Base-by-base conservation (phyloP, 495 filamentous ascomycete species). In the Aspergillus campestris region DNA sequence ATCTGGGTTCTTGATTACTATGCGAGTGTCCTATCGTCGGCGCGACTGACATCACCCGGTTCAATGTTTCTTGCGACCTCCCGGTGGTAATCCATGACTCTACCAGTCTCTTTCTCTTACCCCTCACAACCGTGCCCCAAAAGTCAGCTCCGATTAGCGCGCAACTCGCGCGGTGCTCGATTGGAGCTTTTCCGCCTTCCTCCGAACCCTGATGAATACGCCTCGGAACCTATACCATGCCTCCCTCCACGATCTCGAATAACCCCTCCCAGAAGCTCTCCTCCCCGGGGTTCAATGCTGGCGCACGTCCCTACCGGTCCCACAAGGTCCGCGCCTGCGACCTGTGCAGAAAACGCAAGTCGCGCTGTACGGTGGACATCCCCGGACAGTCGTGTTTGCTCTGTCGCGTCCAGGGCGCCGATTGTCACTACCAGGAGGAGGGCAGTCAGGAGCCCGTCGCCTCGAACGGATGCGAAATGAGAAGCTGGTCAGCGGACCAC, bases 321-420 rank as follows among this genome's bases (percentile, higher is more conserved):
- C 72, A 76, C 59, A 73, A 73, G 44, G 66, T 72, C 38, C 63
- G 70, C 48, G 72, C 72, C 18, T 76, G 72, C 49, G 65, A 73
- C 47, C 56, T 71, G n/a, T 76, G 72, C 53, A 61, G 72, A 45
- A 71, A 71, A 50, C 66, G 72, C 56, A 76, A 76, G 53, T 72
- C 69, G 1, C 64, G 72, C 50, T 76, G 72, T 44, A 72, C 68
- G 2, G 68, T 73, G 8, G 72, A 74, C 47, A 71, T 70, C 28
- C 66, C 67, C 3, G 65, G 68, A 29, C 64, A 70, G 36, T 69
- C 69, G 6, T 76, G 72, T 41, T 56, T 74, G 0, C 48, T 73
- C 29, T 76, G 72, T 64, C 71, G 69, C 40, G 66, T 72, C 31
- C 71, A 73, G 47, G 69, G 67, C 14, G 70, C 70, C 14, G 70